Evolutionary conservation across 2,329 filamentous ascomycete species (phyloP).

Genomic region (Colletotrichum zoysiae): DNA sequence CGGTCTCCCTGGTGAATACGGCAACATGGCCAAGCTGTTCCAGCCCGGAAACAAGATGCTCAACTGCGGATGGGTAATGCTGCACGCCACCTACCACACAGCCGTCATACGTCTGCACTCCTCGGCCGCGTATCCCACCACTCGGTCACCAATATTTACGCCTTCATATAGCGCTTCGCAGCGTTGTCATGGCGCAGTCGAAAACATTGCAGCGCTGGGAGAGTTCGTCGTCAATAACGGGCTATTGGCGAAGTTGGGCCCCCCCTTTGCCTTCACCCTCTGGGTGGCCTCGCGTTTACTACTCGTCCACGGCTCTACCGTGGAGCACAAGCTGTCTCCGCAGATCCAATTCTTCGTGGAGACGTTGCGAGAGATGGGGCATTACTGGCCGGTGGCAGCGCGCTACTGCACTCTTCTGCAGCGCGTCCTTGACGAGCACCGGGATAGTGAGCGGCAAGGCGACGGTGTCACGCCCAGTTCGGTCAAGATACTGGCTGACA

Average conservation of each 20-base stretch:
- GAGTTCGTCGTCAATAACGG: slow-evolving; percentile 82
- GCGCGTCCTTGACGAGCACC: slow-evolving; percentile 87
- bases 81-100: slow-evolving; percentile 91
- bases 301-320: slow-evolving; percentile 90
- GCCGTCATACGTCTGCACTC: slow-evolving; percentile 92
- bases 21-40: slow-evolving; percentile 85
- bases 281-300: slow-evolving; percentile 92
- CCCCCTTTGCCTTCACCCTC: slow-evolving; percentile 90
- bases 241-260: slow-evolving; percentile 84
- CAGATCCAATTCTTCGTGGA: slow-evolving; percentile 87
- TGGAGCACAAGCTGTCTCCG: slow-evolving; percentile 84
- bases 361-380: slow-evolving; percentile 82
- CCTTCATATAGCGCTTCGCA: slow-evolving; percentile 89
- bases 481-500: slow-evolving; percentile 89
- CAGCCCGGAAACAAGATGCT: slow-evolving; percentile 76
- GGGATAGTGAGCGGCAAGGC: slow-evolving; percentile 80
- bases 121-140: slow-evolving; percentile 92
- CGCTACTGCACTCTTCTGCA: slow-evolving; percentile 85
- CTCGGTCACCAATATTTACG: slow-evolving; percentile 88
- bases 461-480: slow-evolving; percentile 84
- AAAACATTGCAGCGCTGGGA: slow-evolving; percentile 82
- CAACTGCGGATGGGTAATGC: slow-evolving; percentile 89
- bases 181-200: slow-evolving; percentile 84
- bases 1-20: slow-evolving; percentile 83
- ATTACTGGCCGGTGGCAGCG: slow-evolving; percentile 87